Evolutionary conservation across 2,329 filamentous ascomycete genomes (phyloP).

Genomic region (Pseudogymnoascus verrucosus): DNA sequence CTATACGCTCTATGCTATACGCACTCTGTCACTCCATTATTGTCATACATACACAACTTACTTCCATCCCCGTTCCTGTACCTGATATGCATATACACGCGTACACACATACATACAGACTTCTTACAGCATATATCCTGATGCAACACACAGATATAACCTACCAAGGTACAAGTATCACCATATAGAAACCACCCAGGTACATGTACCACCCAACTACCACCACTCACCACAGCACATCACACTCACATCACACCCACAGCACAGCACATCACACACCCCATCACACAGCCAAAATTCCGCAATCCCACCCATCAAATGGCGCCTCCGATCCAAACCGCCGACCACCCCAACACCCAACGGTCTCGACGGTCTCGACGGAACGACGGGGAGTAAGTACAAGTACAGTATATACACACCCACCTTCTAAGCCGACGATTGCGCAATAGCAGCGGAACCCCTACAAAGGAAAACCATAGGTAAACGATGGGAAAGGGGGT

Average conservation of each 20-base stretch:
- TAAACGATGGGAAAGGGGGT: too few species aligned
- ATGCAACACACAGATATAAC: not conserved
- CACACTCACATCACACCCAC: too few species aligned
- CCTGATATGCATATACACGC: not conserved
- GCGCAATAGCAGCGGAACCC: not conserved
- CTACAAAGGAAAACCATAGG: not conserved
- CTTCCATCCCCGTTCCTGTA: not conserved
- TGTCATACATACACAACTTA: not conserved
- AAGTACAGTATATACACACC: too few species aligned
- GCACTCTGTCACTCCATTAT: too few species aligned
- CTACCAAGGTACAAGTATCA: not conserved
- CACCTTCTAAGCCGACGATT: not conserved
- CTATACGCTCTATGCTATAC: too few species aligned
- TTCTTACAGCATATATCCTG: not conserved
- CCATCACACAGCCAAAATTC: not conserved
- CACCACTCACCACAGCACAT: too few species aligned
- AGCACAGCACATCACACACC: too few species aligned
- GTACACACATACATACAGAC: not conserved
- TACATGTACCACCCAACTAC: too few species aligned
- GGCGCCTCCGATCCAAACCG: not conserved
- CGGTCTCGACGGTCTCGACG: too few species aligned
- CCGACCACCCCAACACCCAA: too few species aligned
- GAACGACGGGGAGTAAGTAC: too few species aligned
- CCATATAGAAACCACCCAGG: not conserved
- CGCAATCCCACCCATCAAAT: not conserved